These are phyloP conservation scores for Cutaneotrichosporon cyanovorans DNA, from an alignment of 1,284 basidiomycete species.

Conservation along the genomic window DNA sequence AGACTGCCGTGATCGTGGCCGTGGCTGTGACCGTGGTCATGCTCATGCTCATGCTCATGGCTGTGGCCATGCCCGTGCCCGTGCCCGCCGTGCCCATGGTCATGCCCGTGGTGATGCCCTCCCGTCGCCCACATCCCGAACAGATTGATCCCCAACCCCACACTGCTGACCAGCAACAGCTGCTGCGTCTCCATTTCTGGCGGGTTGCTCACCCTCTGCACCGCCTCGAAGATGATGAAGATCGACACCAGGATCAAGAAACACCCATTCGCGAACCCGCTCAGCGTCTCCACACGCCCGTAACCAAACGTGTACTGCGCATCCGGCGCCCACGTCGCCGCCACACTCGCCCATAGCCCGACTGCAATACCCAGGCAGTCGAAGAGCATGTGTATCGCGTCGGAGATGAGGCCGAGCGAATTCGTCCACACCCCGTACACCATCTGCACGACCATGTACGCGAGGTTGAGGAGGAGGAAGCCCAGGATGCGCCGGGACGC, in stretches of 20 bases:
- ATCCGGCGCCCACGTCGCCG: constrained; percentile 96
- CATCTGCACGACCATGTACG: constrained; percentile 94
- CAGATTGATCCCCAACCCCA: constrained; percentile 88
- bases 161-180: constrained; percentile 75
- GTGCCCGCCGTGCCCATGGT: constrained; percentile 47
- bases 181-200: constrained; percentile 98
- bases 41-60: constrained; percentile 18
- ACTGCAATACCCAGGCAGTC: constrained; percentile 97
- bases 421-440: constrained; percentile 97
- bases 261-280: constrained; percentile 89
- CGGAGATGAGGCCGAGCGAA: constrained; percentile 90
- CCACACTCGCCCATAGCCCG: constrained; percentile 90
- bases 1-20: constrained; percentile 16
- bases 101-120: constrained; percentile 65
- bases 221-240: constrained; percentile 96
- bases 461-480: constrained; percentile 89
- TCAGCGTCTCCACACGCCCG: constrained; percentile 95
- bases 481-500: constrained; percentile 95
- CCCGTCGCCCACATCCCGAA: constrained; percentile 99
- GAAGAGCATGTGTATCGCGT: constrained; percentile 99
- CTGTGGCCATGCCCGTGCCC: constrained; percentile 51
- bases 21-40: constrained; percentile 16
- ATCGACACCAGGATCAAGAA: constrained; percentile 84
- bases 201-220: constrained; percentile 88
- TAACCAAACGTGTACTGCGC: constrained; percentile 94